Base-by-base conservation (phyloP, 495 filamentous ascomycete species). In the Aspergillus baeticus region DNA sequence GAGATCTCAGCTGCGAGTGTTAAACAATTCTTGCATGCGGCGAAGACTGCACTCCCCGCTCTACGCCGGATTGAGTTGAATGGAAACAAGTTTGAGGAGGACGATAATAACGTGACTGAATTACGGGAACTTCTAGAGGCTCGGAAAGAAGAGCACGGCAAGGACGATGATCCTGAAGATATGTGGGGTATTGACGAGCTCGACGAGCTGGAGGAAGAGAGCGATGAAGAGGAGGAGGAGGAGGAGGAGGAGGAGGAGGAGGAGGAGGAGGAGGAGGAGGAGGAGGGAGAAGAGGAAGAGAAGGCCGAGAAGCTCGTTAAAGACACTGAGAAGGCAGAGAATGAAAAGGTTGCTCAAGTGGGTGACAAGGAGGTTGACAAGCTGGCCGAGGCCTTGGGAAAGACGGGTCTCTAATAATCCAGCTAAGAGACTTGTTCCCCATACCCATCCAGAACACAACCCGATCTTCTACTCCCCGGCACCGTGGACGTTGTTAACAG, bases 81-180 rank as follows among this genome's bases (percentile, higher is more conserved):
- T 69, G 94, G 94, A 36, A 98, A 98, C 77, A 92, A 89, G 63
- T 96, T 98, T 62, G 77, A 78, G 7, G 92, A 96, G 68, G 92
- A 95, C 1, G 93, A 97, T 59, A 69, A 79, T 26, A 78, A 79
- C 41, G 80, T 86, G 14, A 71, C 71, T 42, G 75, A 73, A 8
- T 64, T 87, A 41, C 70, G 76, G 26, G 74, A 77, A 47, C 60
- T 80, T 13, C 58, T 87, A 22, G 74, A 78, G 34, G 73, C 75
- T 59, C 73, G 83, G 10, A 79, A 89, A 70, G 84, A 86, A 60
- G 77, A 83, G 56, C 73, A 80, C 47, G 75, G 72, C 17, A 76
- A 69, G 33, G 75, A 77, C 20, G 67, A 77, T 6, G 78, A 76
- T 51, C 69, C 67, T 11, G 74, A 84, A 52, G 85, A 88, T 50